Evolutionary conservation across 176 grass and related monocot genomes (phyloP), one percentile per base, ranked within the genome.

Genomic region (Bonia amplexicaulis): DNA sequence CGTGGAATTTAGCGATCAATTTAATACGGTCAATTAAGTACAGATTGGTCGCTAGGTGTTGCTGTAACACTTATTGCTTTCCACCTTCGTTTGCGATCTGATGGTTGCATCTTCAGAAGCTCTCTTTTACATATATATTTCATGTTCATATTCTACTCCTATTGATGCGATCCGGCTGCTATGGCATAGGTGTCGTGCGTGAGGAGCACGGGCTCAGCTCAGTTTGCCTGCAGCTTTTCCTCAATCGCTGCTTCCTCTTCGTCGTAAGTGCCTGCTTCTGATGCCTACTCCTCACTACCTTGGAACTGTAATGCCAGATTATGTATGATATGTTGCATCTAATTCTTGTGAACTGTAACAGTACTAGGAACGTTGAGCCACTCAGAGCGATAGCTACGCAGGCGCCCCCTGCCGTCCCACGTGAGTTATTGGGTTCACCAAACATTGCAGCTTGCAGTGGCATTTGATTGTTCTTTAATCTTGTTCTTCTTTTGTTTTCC

Each of bases 361-460:
- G 78, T 84, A 85, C 67, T 33, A 94, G 88, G 89, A 89, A 25
- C 85, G 74, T 96, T 5, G 80, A 91, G 75, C 91, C 91, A 9
- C 57, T 99, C 41, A 91, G 83, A 84, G 96, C 91, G 6, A 91
- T 86, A 46, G 96, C 90, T 73, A 96, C 93, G 14, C 72, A 95
- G 84, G 88, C 88, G 0, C 96, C 96, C 76, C 96, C 93, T 46
- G 29, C 71, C 0, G 75, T 96, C 55, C 86, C 86, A 59, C 92
- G 96, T 96, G 89, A 91, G 91, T 73, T 79, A 57, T 6, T 65
- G 33, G 19, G 35, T 37, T 88, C 57, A 71, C 27, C 40, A 60
- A 85, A 13, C 20, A 25, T 74, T 69, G 35, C 35, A 39, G 31
- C 45, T 27, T 82, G 60, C 0, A 5, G 60, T 68, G 45, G 13